Evolutionary conservation across 768 basidiomycete genomes (phyloP), one percentile per base, ranked within the genome.

Genomic region (Lactarius pseudohatsudake): DNA sequence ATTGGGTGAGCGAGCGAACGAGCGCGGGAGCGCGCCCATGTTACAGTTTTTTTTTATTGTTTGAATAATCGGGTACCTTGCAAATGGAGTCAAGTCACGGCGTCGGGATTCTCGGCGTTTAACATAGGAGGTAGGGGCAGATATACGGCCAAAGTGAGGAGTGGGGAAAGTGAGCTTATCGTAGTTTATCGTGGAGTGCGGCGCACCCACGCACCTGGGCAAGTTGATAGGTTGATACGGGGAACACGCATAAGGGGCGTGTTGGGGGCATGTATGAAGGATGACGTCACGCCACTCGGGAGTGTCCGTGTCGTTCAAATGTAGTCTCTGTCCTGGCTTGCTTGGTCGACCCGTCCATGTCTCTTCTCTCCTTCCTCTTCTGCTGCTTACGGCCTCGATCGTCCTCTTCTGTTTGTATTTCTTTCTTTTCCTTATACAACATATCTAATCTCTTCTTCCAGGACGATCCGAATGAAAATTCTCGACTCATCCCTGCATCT

Each of bases 401-500:
- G 8, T 43, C 22, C 38, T 26, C 50, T 57, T 28, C 57, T 16
- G 67, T 68, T 5, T 22, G 64, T 56, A 28, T 9, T 34, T 0
- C 22, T 18, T 32, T 47, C 22, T 50, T 26, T 57, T 34, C 57
- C 26, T 13, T 26, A 30, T 16, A 1, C 26, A 28, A 32, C 7
- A 16, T 32, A 20, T 13, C 32, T n/a, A 38, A 20, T 38, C 5
- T 38, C 8, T 6, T 2, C 3, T 41, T 32, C 26, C 57, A 75
- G 72, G 69, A 70, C 22, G 73, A 74, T 18, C 73, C 74, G 13
- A 69, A 77, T 62, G 77, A 77, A 69, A 69, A 65, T 56, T 75
- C 76, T 22, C 76, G 71, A 13, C 73, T 78, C 43, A 76, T 78
- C 54, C 75, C 73, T 16, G 64, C 76, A 16, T 61, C 72, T 13